These are phyloP conservation scores for Aegilops tauschii DNA, from an alignment of 176 grass and related monocot genomes.

Conservation along the genomic window DNA sequence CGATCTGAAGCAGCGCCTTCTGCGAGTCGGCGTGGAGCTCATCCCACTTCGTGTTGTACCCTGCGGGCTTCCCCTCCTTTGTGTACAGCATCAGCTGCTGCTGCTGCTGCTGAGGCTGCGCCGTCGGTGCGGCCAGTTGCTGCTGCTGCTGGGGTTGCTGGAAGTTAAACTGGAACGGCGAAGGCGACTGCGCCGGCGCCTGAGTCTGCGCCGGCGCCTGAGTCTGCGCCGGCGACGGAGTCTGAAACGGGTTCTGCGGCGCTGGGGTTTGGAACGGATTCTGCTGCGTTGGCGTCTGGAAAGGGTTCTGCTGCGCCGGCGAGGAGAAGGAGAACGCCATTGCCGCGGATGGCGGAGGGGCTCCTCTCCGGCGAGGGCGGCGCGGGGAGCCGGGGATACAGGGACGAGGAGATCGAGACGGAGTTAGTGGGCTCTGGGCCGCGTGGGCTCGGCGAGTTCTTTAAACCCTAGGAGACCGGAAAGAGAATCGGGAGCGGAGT, in stretches of 20 bases:
- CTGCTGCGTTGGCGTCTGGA: constrained; percentile 28
- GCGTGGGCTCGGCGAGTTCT: background rate
- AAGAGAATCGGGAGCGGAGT: background rate
- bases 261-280: constrained; percentile 38
- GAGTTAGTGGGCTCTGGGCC: constrained; percentile 21
- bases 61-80: constrained; percentile 59
- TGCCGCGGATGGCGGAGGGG: background rate
- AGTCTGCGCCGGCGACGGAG: constrained; percentile 6
- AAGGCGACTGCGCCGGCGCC: constrained; percentile 4
- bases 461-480: constrained; percentile 35
- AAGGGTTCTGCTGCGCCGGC: constrained; percentile 29
- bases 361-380: constrained; percentile 23
- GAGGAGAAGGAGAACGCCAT: constrained; percentile 66
- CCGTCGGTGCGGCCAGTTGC: constrained; percentile 12
- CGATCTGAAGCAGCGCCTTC: constrained; percentile 79
- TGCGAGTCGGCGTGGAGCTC: constrained; percentile 78
- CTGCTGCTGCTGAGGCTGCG: constrained; percentile 36
- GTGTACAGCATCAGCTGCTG: constrained; percentile 59
- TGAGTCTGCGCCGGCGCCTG: background rate
- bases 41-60: constrained; percentile 77
- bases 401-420: background rate
- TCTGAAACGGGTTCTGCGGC: constrained; percentile 36
- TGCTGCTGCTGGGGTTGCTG: constrained; percentile 44
- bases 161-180: constrained; percentile 50
- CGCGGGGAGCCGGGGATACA: background rate